Evolutionary conservation across 495 filamentous ascomycete species (phyloP).

Genomic region (Staphylotrichum longicolle): DNA sequence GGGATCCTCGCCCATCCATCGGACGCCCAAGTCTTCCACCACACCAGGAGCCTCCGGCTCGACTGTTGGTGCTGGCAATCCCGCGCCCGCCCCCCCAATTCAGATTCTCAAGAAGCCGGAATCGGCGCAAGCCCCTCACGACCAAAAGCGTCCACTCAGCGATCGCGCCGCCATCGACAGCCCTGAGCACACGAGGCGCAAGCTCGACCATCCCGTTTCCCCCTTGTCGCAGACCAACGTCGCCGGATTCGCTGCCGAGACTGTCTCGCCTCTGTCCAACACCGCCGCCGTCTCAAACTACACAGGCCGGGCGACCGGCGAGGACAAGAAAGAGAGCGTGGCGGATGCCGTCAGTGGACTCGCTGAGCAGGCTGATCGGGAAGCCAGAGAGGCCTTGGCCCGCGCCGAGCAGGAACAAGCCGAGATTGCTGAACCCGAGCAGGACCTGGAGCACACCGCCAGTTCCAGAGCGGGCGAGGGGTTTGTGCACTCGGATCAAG

Average conservation of each 20-base stretch:
- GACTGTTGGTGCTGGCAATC: slow-evolving; percentile 28
- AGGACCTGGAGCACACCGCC: slow-evolving; percentile 44
- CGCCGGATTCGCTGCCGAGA: slow-evolving; percentile 9
- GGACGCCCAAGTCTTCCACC: slow-evolving; percentile 44
- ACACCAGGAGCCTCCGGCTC: slow-evolving; percentile 35
- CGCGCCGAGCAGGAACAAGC: slow-evolving; percentile 54
- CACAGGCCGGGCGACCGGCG: slow-evolving; percentile 8
- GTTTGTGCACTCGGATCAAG: slow-evolving; percentile 43
- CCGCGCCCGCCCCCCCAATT: slow-evolving; percentile 28
- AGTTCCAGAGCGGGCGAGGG: slow-evolving; percentile 45
- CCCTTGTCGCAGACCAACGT: slow-evolving; percentile 25
- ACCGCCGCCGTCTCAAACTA: slow-evolving; percentile 15
- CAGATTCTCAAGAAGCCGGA: slow-evolving; percentile 44
- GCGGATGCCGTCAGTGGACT: slow-evolving; percentile 67
- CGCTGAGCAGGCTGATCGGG: slow-evolving; percentile 63
- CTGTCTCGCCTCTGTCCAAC: slow-evolving; percentile 25
- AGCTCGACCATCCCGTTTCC: slow-evolving; percentile 45
- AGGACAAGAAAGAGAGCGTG: slow-evolving; percentile 62
- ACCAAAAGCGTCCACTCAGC: slow-evolving; percentile 41
- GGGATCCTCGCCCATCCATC: slow-evolving; percentile 36
- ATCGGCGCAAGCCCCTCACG: slow-evolving; percentile 29
- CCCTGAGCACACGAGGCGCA: slow-evolving; percentile 45
- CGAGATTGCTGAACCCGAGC: slow-evolving; percentile 44
- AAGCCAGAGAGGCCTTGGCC: slow-evolving; percentile 64
- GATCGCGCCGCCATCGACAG: slow-evolving; percentile 40